Conservation (phyloP, 306 rosid genomes). For the Rosa multiflora region DNA sequence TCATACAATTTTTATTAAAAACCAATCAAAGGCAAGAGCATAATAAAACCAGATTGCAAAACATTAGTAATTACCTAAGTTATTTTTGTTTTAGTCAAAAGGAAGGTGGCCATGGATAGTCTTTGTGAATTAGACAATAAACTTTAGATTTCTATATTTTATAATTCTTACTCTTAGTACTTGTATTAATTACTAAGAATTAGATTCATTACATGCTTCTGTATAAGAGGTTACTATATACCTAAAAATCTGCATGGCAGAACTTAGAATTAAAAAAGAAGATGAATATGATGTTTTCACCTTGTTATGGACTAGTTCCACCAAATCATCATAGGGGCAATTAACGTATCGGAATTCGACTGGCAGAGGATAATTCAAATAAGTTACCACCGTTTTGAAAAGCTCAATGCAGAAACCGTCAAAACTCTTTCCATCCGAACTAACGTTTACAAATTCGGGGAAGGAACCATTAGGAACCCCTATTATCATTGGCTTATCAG, state of each 20-base stretch:
- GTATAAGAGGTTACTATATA: too few species aligned
- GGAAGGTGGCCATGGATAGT: background rate
- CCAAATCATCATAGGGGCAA: constrained; percentile 42
- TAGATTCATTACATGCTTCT: background rate
- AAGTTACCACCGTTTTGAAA: constrained; percentile 26
- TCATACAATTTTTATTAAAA: constrained; percentile 5
- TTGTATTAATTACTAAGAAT: background rate
- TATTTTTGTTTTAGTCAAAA: background rate
- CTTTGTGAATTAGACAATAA: background rate
- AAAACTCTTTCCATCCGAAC: constrained; percentile 13
- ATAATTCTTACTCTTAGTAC: too few species aligned
- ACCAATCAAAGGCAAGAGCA: background rate
- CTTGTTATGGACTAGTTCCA: constrained; percentile 53
- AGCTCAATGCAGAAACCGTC: constrained; percentile 59
- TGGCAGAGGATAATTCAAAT: constrained; percentile 54
- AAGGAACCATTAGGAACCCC: constrained; percentile 61
- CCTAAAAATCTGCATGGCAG: too few species aligned
- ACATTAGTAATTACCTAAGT: too few species aligned
- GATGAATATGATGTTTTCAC: constrained; percentile 16
- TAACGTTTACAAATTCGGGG: constrained; percentile 57
- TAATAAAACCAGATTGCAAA: background rate
- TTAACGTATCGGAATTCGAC: constrained; percentile 30
- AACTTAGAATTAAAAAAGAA: background rate
- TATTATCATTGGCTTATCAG: constrained; percentile 45
- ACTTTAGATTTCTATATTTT: too few species aligned